phyloP scores from a whole-genome alignment of 805 yeast species.

The Candida dendrica region DNA sequence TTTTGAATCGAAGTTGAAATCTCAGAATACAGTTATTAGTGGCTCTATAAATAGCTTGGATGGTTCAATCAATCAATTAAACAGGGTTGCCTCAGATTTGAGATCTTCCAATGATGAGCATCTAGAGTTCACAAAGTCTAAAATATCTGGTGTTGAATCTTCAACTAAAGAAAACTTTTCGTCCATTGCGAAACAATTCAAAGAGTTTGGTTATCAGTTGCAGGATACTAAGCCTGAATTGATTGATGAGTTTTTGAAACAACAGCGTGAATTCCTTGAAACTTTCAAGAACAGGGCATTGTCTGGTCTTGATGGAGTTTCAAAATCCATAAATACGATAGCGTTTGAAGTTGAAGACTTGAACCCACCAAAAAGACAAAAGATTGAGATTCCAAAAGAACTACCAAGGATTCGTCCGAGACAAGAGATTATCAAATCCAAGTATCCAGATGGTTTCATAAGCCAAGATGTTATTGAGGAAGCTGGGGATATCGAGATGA shows the following conservation, averaged over 20 bases:
- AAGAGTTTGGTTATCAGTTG: conserved; percentile 6
- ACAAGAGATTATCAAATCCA: conserved; percentile 6
- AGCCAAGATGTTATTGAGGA: not conserved
- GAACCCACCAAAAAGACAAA: conserved; percentile 15
- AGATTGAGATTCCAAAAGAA: conserved; percentile 2
- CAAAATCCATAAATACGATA: conserved; percentile 1
- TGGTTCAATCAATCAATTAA: conserved; percentile 6
- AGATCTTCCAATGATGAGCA: conserved; percentile 9
- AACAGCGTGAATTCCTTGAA: conserved; percentile 4
- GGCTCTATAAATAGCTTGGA: conserved; percentile 4
- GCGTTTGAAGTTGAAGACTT: conserved; percentile 6
- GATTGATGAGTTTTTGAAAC: conserved; percentile 9
- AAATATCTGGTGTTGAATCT: conserved; percentile 7
- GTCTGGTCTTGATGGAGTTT: conserved; percentile 2
- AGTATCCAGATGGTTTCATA: not conserved
- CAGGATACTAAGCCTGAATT: conserved; percentile 10
- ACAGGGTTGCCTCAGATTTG: conserved; percentile 5
- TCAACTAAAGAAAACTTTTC: conserved; percentile 4
- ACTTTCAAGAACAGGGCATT: conserved; percentile 3
- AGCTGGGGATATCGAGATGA: not conserved
- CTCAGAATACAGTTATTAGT: conserved; percentile 1
- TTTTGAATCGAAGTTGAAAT: conserved; percentile 10
- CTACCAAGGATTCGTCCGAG: conserved; percentile 11
- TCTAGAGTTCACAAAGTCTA: conserved; percentile 8
- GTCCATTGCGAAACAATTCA: conserved; percentile 4